phyloP scores from a whole-genome alignment of 208 protist species.

The Acanthamoeba royreba region DNA sequence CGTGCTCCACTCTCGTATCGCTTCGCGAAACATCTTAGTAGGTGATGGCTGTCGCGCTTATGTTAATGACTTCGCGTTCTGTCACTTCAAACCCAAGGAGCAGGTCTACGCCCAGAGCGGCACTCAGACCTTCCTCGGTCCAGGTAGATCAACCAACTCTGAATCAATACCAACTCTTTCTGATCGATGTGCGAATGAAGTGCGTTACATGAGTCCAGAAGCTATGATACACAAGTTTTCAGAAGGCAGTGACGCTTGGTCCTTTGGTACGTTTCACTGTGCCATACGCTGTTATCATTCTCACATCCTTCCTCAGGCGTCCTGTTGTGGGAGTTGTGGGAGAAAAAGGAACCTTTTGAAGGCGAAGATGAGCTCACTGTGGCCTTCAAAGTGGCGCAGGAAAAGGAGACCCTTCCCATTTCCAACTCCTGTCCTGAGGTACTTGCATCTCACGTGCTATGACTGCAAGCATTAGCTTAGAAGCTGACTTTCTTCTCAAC shows the following conservation, averaged over 20 bases:
- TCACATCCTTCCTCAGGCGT: neutral
- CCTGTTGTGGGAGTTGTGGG: slow-evolving; percentile 4
- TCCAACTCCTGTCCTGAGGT: neutral
- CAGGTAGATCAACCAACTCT: neutral
- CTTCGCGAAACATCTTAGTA: slow-evolving; percentile 18
- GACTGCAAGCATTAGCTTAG: no score
- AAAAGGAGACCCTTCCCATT: neutral
- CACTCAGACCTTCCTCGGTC: neutral
- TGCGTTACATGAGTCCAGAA: neutral
- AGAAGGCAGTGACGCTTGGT: neutral
- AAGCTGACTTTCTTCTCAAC: no score
- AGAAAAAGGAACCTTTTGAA: neutral
- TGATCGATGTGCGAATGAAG: no score
- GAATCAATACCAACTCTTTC: no score
- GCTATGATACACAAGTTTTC: slow-evolving; percentile 18
- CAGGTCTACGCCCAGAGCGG: neutral
- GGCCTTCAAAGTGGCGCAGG: neutral
- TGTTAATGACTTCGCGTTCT: neutral
- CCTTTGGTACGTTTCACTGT: slow-evolving; percentile 39
- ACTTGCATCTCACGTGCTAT: neutral
- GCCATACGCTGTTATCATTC: no score
- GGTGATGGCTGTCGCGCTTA: neutral
- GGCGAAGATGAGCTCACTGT: neutral
- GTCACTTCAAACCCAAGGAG: neutral
- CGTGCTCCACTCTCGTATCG: neutral